phyloP scores from a whole-genome alignment of 257 asterid genomes.

The Cruciata laevipes region DNA sequence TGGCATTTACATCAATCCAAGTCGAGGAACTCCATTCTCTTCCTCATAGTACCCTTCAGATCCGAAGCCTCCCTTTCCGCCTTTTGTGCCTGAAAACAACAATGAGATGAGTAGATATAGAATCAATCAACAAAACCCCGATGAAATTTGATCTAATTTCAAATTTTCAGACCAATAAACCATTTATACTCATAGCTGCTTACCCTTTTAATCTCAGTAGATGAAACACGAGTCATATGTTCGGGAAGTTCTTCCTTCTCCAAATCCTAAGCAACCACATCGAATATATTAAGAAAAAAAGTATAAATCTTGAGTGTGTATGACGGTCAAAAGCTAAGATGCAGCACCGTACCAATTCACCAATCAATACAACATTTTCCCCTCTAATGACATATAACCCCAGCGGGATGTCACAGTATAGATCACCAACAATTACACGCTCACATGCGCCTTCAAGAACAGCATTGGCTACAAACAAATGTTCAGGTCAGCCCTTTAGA shows the following conservation, averaged over 20 bases:
- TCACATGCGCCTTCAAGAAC: constrained; percentile 97
- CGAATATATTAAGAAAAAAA: constrained; percentile 9
- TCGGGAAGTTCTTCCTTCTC: constrained; percentile 85
- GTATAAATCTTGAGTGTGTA: not conserved
- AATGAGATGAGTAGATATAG: not conserved
- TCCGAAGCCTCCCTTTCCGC: constrained; percentile 84
- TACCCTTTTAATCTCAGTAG: constrained; percentile 74
- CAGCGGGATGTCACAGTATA: constrained; percentile 82
- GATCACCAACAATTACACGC: constrained; percentile 86
- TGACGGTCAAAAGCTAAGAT: not conserved
- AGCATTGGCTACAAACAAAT: constrained; percentile 64
- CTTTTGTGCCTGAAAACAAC: constrained; percentile 62
- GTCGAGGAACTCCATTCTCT: constrained; percentile 95
- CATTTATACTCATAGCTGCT: no score
- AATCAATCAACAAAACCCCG: not conserved
- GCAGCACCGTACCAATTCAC: constrained; percentile 73
- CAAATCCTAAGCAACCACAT: constrained; percentile 49
- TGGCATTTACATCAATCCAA: constrained; percentile 50
- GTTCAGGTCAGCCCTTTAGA: not conserved
- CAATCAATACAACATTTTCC: constrained; percentile 93
- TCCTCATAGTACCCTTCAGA: constrained; percentile 85
- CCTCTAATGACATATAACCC: constrained; percentile 93
- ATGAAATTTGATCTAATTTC: not conserved
- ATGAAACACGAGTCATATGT: constrained; percentile 72
- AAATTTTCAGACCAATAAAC: not conserved